Base-by-base conservation (phyloP, 768 basidiomycete genomes). In the Mycena crocata region DNA sequence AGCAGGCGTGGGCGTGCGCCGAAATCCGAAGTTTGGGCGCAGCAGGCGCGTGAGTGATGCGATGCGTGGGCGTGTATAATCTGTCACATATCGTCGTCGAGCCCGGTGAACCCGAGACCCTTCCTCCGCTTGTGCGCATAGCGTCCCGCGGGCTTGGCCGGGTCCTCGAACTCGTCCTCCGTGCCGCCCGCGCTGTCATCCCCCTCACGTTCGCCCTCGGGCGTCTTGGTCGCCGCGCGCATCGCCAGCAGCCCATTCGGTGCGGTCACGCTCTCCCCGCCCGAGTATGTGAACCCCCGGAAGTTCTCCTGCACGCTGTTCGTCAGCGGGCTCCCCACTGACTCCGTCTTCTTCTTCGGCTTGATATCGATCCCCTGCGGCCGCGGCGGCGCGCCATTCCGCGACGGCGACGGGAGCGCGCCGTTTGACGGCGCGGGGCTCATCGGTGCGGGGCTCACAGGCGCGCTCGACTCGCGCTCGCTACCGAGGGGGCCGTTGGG, bases 241-340 rank as follows among this genome's bases (percentile, higher is more conserved):
- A 76, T 72, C 55, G 70, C 75, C 55, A 84, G 73, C 45, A 82
- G 71, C 8, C 84, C 84, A 56, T 79, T 79, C n/a, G 82, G 78
- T 14, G 80, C 82, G 7, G 83, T 76, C 32, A 92, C 77, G 61
- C 89, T 90, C 81, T 92, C 91, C 28, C 89, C 90, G 54, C 92
- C 92, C 31, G 89, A 89, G 75, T 91, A 94, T 10, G 93, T 96
- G 84, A 99, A 99, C 23, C 97, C 97, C 49, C 92, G 87, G 79
- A 99, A 99, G 76, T 98, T 95, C 81, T 96, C 96, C 81, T 99
- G 96, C 49, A 98, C 93, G 74, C 92, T 94, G 76, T 83, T 94
- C 68, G 96, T 96, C 74, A 98, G 82, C 42, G 94, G 95, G 34
- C 86, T 89, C 14, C 88, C 90, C 32, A 76, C 77, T 19, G 77